A percentile compares a stretch with the other conserved stretches of the same genome.
Evolutionary conservation across 2,329 filamentous ascomycete species (phyloP).

Genomic region (Aspergillus tamarii): DNA sequence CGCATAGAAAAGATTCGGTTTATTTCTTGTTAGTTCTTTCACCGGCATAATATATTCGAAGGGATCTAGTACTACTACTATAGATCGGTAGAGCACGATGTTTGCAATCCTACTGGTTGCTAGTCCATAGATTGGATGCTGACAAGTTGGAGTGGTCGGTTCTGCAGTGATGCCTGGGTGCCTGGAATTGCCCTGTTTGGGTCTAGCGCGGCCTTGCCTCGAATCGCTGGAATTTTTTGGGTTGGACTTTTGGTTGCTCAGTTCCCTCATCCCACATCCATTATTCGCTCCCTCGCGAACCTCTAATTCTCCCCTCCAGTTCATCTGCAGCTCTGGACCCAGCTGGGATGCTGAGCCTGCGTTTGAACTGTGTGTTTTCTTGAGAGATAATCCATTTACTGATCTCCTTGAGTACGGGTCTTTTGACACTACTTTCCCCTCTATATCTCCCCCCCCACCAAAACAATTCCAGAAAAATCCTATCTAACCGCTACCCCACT

Average conservation of each 20-base stretch:
- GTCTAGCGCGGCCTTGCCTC: constrained; percentile 24
- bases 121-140: neutral
- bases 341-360: constrained; percentile 32
- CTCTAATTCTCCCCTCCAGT: constrained; percentile 10
- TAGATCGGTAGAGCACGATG: neutral
- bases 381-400: constrained; percentile 12
- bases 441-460: constrained; percentile 23
- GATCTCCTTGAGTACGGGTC: constrained; percentile 5
- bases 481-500: constrained; percentile 19
- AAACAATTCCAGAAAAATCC: constrained; percentile 25
- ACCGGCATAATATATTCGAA: neutral
- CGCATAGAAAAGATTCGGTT: constrained; percentile 1
- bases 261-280: constrained; percentile 11
- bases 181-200: constrained; percentile 17
- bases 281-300: constrained; percentile 6
- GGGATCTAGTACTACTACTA: neutral
- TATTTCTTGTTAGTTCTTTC: neutral
- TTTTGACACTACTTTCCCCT: neutral
- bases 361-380: constrained; percentile 18
- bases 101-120: neutral
- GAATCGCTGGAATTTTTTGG: constrained; percentile 19
- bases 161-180: constrained; percentile 10
- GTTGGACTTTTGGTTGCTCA: constrained; percentile 13
- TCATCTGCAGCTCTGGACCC: constrained; percentile 19
- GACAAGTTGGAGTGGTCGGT: neutral